These are phyloP conservation scores for Coniochaeta sp. DNA, from an alignment of 2,329 filamentous ascomycete genomes.

Conservation along the genomic window DNA sequence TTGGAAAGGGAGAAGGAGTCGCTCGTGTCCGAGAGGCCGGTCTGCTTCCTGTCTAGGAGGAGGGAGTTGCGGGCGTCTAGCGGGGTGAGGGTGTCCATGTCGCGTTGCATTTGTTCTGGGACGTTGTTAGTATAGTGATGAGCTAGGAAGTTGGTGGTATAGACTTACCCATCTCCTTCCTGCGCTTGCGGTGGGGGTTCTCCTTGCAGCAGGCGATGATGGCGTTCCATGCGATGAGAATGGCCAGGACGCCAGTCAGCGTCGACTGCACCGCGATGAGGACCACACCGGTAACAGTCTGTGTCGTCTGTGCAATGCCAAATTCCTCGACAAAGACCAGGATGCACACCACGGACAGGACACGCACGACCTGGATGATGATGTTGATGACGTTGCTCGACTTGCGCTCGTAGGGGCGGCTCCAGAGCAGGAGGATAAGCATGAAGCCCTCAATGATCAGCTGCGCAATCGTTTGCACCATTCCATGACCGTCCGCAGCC, in stretches of 20 bases:
- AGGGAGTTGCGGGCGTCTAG: constrained; percentile 83
- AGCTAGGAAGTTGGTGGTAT: not conserved
- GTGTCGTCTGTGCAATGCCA: constrained; percentile 80
- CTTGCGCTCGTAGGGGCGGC: constrained; percentile 77
- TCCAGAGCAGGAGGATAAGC: constrained; percentile 74
- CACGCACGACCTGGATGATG: constrained; percentile 79
- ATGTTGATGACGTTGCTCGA: constrained; percentile 93
- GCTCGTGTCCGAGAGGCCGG: constrained; percentile 25
- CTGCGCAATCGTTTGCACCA: constrained; percentile 73
- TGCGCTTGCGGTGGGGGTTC: constrained; percentile 83
- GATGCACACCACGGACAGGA: constrained; percentile 82
- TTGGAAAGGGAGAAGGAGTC: constrained; percentile 37
- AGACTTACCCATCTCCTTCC: constrained; percentile 79
- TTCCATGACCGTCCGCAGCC: constrained; percentile 75
- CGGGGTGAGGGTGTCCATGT: constrained; percentile 77
- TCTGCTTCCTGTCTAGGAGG: constrained; percentile 51
- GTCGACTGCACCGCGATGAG: constrained; percentile 86
- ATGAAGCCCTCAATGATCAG: constrained; percentile 75
- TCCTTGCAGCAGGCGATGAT: constrained; percentile 75
- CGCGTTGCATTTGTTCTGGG: constrained; percentile 67
- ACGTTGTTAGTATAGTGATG: constrained; percentile 17
- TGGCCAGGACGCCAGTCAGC: constrained; percentile 73
- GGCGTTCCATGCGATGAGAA: constrained; percentile 84
- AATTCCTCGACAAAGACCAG: constrained; percentile 92
- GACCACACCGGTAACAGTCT: constrained; percentile 89